Base-by-base conservation (phyloP, 2,329 filamentous ascomycete genomes). In the Penicillium occitanis region DNA sequence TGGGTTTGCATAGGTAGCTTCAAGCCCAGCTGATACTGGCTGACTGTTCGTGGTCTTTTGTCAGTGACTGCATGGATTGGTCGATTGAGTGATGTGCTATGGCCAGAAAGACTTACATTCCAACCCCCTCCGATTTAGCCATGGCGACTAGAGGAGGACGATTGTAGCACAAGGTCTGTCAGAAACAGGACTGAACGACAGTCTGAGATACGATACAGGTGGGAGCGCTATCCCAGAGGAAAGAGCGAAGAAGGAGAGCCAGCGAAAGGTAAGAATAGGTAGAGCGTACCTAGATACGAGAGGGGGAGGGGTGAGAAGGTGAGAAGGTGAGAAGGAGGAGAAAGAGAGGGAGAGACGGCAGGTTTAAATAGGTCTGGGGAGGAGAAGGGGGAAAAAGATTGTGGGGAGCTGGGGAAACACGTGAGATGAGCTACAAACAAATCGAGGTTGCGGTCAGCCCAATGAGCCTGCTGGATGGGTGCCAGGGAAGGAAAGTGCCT, bases 1-100 rank as follows among this genome's bases (percentile, higher is more conserved):
- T 19, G 42, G 61, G 63, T 70, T 58, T 40, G 46, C 64, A 48
- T 68, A 70, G 57, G 66, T 46, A 10, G 70, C 68, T 17, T 35
- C 33, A 17, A 42, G 57, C 37, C 57, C 57, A 44, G 57, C 57
- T 59, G 35, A 17, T 7, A 22, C 57, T 30, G 57, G 40, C 35
- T 42, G 57, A 59, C 57, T 59, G 40, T 44, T 28, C 2, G 33
- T 40, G 5, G 37, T 17, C n/a, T 42, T 28, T 28, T 40, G 19
- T 59, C 13, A 59, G 57, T 42, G 57, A 28, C 57, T 59, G 40
- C 25, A 25, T 42, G 35, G 35, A 37, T 37, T 37, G 35, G 14
- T 37, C 11, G 35, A 37, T 37, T 57, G 50, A 48, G 5, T 13
- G 19, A 42, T 19, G 33, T 35, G 30, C 1, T 33, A 55, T 35